A percentile compares a stretch with the other conserved stretches of the same genome.
Evolutionary conservation across 805 yeast species (phyloP).

Genomic region (Candida parachauliodes): DNA sequence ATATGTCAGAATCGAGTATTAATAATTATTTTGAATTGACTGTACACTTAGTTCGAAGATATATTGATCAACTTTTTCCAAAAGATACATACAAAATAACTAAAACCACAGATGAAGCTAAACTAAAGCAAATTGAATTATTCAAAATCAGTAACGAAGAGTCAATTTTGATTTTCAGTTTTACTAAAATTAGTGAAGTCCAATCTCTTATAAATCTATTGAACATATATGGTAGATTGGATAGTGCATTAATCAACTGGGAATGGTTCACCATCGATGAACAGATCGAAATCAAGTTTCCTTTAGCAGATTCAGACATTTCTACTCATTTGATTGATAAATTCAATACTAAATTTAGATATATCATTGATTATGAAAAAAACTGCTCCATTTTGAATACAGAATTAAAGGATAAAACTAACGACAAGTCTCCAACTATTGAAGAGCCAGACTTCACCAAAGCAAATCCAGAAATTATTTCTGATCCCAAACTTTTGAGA

Average conservation of each 20-base stretch:
- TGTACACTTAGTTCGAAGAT: constrained; percentile 17
- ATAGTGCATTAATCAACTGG: constrained; percentile 23
- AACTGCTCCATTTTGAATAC: constrained; percentile 7
- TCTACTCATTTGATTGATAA: constrained; percentile 17
- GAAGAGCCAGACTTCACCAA: constrained; percentile 10
- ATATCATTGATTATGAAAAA: constrained; percentile 9
- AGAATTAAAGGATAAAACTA: background rate
- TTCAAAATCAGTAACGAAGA: constrained; percentile 1
- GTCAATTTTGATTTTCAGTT: constrained; percentile 9
- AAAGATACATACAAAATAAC: constrained; percentile 9
- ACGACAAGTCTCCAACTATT: constrained; percentile 6
- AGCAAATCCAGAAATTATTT: constrained; percentile 7
- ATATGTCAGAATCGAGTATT: constrained; percentile 6
- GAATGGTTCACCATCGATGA: constrained; percentile 11
- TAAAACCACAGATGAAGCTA: constrained; percentile 5
- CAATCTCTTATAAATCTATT: constrained; percentile 11
- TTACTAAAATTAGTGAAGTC: constrained; percentile 7
- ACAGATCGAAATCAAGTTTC: constrained; percentile 16
- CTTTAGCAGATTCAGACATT: constrained; percentile 18
- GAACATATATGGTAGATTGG: constrained; percentile 13
- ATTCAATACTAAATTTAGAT: constrained; percentile 16
- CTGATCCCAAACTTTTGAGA: background rate
- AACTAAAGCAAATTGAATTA: constrained; percentile 15
- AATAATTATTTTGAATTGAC: constrained; percentile 21
- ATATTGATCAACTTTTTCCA: constrained; percentile 15